Evolutionary conservation across 2,329 filamentous ascomycete species (phyloP), one percentile per base, ranked within the genome.

Genomic region (Fusarium brevicatenulatum): DNA sequence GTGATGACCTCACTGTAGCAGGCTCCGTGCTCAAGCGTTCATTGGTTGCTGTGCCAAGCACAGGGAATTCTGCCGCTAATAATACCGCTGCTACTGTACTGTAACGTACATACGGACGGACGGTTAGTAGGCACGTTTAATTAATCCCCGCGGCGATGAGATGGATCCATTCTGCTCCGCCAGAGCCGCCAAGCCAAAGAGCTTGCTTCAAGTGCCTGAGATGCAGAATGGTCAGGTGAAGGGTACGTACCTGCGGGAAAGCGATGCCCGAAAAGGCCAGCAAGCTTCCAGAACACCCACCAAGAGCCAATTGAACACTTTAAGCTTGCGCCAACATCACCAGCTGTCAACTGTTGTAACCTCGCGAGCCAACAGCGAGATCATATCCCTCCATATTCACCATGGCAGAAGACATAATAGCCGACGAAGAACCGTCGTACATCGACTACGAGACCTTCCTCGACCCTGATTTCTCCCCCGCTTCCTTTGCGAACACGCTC

Each of bases 371-470:
- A 34, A 47, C 36, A 50, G 32, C 52, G 44, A 49, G 39, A 57
- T 34, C 42, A 34, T 68, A 30, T 18, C 18, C 11, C 40, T 15
- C 11, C 21, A 10, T 32, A 44, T 53, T 32, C 30, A 71, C 32
- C 58, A 70, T 74, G 52, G 68, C 53, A 32, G 70, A 54, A 25
- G 65, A 74, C 12, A 66, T 66, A 8, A 37, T 55, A 21, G 68
- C 59, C 15, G 76, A 78, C 63, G 87, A 89, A 49, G 91, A 92
- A 66, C 88, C 91, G 44, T 96, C 94, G 13, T 99, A 99, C 84
- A 95, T 99, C 80, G 95, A 98, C 88, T 97, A 97, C 84, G 94
- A 97, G 81, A 89, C 93, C 72, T 97, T 99, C 78, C 89, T 98
- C 73, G 90, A 92, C 54, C 93, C 95, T 16, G 86, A 89, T 70